Evolutionary conservation across 495 filamentous ascomycete species (phyloP).

Genomic region (Parachaetomium inaequale): DNA sequence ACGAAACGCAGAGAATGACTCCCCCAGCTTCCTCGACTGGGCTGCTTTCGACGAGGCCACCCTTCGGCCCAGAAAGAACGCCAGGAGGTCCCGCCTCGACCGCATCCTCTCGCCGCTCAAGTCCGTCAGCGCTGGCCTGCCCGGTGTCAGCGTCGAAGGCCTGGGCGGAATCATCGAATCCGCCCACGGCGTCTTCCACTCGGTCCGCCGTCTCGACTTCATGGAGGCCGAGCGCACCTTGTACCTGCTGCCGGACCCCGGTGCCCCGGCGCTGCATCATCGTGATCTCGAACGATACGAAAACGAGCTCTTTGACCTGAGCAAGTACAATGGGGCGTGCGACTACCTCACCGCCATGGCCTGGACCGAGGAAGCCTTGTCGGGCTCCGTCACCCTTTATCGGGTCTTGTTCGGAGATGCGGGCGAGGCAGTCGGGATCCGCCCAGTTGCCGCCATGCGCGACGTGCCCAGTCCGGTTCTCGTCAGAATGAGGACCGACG

Average conservation of each 20-base stretch:
- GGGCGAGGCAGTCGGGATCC: slow-evolving; percentile 18
- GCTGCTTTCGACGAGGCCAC: slow-evolving; percentile 16
- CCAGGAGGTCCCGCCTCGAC: slow-evolving; percentile 20
- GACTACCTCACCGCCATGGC: slow-evolving; percentile 25
- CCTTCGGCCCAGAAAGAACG: slow-evolving; percentile 22
- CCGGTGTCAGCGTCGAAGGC: slow-evolving; percentile 27
- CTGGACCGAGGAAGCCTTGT: slow-evolving; percentile 24
- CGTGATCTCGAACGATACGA: slow-evolving; percentile 26
- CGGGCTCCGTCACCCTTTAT: slow-evolving; percentile 25
- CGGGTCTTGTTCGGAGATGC: slow-evolving; percentile 13
- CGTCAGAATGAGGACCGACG: slow-evolving; percentile 24
- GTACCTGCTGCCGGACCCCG: slow-evolving; percentile 4
- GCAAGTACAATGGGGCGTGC: slow-evolving; percentile 23
- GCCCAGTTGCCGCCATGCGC: slow-evolving; percentile 28
- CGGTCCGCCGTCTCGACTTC: slow-evolving; percentile 24
- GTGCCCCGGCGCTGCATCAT: slow-evolving; percentile 2
- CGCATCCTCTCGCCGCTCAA: slow-evolving; percentile 22
- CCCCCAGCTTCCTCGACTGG: slow-evolving; percentile 26
- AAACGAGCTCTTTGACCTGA: slow-evolving; percentile 29
- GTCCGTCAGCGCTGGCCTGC: slow-evolving; percentile 23
- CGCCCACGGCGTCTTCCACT: slow-evolving; percentile 28
- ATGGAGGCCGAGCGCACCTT: slow-evolving; percentile 25
- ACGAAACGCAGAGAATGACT: not conserved
- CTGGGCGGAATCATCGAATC: slow-evolving; percentile 27
- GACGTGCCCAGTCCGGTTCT: slow-evolving; percentile 25